These are phyloP conservation scores for Raphanus sativus DNA, from an alignment of 345 rosid genomes.

Conservation along the genomic window DNA sequence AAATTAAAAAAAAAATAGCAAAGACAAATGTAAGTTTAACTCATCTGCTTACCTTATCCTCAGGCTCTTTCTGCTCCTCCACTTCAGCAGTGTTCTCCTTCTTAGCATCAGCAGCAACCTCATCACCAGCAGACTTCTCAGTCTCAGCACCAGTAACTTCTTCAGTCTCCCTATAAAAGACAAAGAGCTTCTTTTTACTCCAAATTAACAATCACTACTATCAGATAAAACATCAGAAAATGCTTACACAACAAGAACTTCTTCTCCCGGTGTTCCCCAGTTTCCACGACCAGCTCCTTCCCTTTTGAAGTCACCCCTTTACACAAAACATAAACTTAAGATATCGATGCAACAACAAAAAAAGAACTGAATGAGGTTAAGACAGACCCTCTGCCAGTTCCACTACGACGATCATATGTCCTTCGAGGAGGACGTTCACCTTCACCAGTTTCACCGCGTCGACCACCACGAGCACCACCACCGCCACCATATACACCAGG, in stretches of 20 bases:
- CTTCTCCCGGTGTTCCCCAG: conserved; percentile 90
- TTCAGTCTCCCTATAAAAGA: conserved; percentile 61
- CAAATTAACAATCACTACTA: not conserved
- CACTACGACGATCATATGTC: conserved; percentile 77
- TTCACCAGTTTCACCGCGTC: conserved; percentile 68
- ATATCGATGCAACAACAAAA: not conserved
- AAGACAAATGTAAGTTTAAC: too few relatives aligned
- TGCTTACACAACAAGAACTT: conserved; percentile 61
- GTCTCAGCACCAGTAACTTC: conserved; percentile 54
- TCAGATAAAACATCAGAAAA: not conserved
- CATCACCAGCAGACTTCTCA: conserved; percentile 57
- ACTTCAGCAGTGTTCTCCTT: conserved; percentile 61
- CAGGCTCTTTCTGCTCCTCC: conserved; percentile 81
- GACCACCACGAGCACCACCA: conserved; percentile 57
- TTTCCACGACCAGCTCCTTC: conserved; percentile 93
- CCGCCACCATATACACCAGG: conserved; percentile 31
- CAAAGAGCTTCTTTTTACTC: conserved; percentile 17
- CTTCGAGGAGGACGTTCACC: conserved; percentile 80
- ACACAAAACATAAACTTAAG: not conserved
- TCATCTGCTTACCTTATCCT: conserved; percentile 83
- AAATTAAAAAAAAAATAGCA: too few relatives aligned
- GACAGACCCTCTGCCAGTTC: conserved; percentile 93
- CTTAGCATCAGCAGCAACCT: conserved; percentile 64
- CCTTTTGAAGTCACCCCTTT: conserved; percentile 78
- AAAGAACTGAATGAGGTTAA: not conserved